A percentile compares a stretch with the other conserved stretches of the same genome.
Evolutionary conservation across 1,284 basidiomycete genomes (phyloP).

Genomic region (Porogramme epimiltina): DNA sequence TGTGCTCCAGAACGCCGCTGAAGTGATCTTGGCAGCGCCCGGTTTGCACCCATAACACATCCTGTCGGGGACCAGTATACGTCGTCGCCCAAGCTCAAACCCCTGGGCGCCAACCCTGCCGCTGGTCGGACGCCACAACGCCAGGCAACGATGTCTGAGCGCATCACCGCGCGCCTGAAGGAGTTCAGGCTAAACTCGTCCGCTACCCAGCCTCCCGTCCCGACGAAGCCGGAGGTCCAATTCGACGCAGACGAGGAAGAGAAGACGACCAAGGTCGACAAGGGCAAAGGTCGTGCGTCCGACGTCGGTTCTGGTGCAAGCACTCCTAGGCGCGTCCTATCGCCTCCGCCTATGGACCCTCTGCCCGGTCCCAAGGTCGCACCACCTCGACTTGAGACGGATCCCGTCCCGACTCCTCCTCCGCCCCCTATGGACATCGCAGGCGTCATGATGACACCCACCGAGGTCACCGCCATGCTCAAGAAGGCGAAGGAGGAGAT

Average conservation of each 20-base stretch:
- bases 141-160: conserved; percentile 74
- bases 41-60: conserved; percentile 74
- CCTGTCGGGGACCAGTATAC: conserved; percentile 71
- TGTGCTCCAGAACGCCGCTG: conserved; percentile 1
- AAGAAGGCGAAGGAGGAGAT: conserved; percentile 64
- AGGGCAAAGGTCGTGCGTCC: conserved; percentile 74
- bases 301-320: conserved; percentile 36
- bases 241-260: conserved; percentile 43
- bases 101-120: conserved; percentile 50
- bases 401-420: conserved; percentile 40
- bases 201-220: conserved; percentile 26
- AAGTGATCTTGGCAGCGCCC: conserved; percentile 48
- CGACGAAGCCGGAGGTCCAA: conserved; percentile 31
- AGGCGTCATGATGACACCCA: conserved; percentile 66
- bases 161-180: conserved; percentile 72
- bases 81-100: conserved; percentile 64
- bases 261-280: conserved; percentile 58
- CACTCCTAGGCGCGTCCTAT: conserved; percentile 38
- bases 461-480: conserved; percentile 69
- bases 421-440: conserved; percentile 68
- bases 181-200: conserved; percentile 62
- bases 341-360: conserved; percentile 68
- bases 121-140: conserved; percentile 47
- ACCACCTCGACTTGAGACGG: conserved; percentile 30
- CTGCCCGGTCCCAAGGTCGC: conserved; percentile 39